These are phyloP conservation scores for Immersiella caudata DNA, from an alignment of 495 filamentous ascomycete species.

Conservation along the genomic window DNA sequence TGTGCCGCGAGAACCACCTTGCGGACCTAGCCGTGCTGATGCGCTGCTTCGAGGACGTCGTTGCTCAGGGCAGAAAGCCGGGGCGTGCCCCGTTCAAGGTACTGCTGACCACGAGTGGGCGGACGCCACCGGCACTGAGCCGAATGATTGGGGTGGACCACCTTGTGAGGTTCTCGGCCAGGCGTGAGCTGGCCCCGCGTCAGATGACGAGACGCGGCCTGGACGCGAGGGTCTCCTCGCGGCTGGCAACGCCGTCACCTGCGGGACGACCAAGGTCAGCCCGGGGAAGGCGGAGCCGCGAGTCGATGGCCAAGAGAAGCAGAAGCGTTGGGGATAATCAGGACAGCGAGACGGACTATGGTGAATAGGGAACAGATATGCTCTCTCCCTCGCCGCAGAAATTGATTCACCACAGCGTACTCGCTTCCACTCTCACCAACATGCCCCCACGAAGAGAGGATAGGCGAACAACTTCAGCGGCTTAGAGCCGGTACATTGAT, in stretches of 20 bases:
- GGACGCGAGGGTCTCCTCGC: background rate
- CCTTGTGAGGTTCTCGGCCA: background rate
- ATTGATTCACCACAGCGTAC: no score
- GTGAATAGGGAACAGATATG: background rate
- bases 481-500: no score
- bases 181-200: background rate
- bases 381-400: no score
- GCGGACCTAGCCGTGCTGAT: background rate
- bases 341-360: constrained; percentile 1
- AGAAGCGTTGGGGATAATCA: background rate
- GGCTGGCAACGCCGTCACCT: background rate
- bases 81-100: background rate
- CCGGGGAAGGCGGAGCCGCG: background rate
- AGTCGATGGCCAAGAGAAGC: background rate
- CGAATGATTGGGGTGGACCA: background rate
- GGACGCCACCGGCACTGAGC: background rate
- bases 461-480: no score
- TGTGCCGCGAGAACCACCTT: background rate
- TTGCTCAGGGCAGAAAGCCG: background rate
- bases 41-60: constrained; percentile 5
- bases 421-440: no score
- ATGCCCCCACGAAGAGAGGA: no score
- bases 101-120: background rate
- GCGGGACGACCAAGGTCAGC: background rate
- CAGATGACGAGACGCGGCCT: background rate